Conservation (phyloP, 2,329 filamentous ascomycete species). For the Trichophaea hybrida region DNA sequence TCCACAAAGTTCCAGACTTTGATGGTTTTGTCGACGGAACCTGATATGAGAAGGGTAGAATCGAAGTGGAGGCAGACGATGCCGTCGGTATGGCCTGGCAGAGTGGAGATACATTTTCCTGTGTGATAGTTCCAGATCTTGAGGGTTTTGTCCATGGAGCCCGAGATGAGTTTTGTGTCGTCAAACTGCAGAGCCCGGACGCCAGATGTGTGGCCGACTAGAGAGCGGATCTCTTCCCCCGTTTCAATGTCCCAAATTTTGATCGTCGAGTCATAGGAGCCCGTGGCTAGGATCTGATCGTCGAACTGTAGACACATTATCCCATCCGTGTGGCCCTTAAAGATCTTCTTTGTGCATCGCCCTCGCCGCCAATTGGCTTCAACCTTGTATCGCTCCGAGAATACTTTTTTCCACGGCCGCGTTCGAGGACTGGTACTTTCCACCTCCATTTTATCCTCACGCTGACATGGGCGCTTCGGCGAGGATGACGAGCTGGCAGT, state of each 20-base stretch:
- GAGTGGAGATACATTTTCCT: constrained; percentile 68
- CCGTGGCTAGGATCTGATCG: constrained; percentile 80
- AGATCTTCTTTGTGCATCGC: constrained; percentile 66
- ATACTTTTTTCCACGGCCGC: constrained; percentile 90
- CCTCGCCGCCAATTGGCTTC: constrained; percentile 97
- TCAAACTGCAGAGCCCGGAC: constrained; percentile 89
- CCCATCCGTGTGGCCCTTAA: constrained; percentile 55
- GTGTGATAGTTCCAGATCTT: constrained; percentile 97
- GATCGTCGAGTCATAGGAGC: constrained; percentile 86
- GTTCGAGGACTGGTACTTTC: constrained; percentile 8
- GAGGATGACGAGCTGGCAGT: constrained; percentile 4
- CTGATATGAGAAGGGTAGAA: constrained; percentile 68
- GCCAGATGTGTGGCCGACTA: constrained; percentile 66
- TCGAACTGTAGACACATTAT: constrained; percentile 59
- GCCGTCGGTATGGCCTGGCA: constrained; percentile 63
- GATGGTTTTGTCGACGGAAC: constrained; percentile 76
- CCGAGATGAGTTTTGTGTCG: constrained; percentile 77
- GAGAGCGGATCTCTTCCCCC: constrained; percentile 69
- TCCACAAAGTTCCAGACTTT: constrained; percentile 87
- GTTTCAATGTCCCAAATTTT: constrained; percentile 94
- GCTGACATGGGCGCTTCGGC: constrained; percentile 24
- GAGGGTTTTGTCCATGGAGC: constrained; percentile 72
- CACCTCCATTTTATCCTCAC: constrained; percentile 22
- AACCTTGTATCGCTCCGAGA: constrained; percentile 87
- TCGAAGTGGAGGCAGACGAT: constrained; percentile 84